Conservation (phyloP, 108 stramenopile species). For the Cylindrotheca closterium region DNA sequence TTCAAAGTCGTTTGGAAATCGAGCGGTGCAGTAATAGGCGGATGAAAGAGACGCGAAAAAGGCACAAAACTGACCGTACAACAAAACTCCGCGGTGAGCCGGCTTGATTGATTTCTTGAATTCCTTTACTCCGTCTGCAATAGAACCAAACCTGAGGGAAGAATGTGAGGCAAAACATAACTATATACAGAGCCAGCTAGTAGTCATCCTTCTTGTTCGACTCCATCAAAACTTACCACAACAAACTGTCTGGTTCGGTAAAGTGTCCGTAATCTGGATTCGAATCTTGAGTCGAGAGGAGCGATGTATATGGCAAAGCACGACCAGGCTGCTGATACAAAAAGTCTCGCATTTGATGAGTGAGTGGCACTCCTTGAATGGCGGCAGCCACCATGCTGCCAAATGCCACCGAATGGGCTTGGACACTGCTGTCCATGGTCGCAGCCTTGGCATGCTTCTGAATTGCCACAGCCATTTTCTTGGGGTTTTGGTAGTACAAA, state of each 20-base stretch:
- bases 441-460: slow-evolving; percentile 9
- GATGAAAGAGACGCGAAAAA: slow-evolving; percentile 12
- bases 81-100: slow-evolving; percentile 12
- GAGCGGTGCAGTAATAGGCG: slow-evolving; percentile 14
- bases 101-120: background rate
- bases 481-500: slow-evolving; percentile 12
- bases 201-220: too few relatives aligned
- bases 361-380: slow-evolving; percentile 10
- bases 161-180: too few relatives aligned
- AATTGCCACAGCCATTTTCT: slow-evolving; percentile 9
- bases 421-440: slow-evolving; percentile 15
- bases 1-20: slow-evolving; percentile 16
- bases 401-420: slow-evolving; percentile 17
- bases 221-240: too few relatives aligned
- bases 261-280: slow-evolving; percentile 14
- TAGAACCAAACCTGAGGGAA: slow-evolving; percentile 17
- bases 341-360: background rate
- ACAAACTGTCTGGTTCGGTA: slow-evolving; percentile 11
- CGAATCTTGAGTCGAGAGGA: slow-evolving; percentile 1
- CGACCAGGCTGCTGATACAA: slow-evolving; percentile 11
- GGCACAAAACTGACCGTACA: slow-evolving; percentile 19
- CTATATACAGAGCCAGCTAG: too few relatives aligned
- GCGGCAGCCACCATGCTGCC: slow-evolving; percentile 7
- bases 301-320: slow-evolving; percentile 14
- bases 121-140: slow-evolving; percentile 12